Evolutionary conservation across 2,329 filamentous ascomycete species (phyloP).

Genomic region (Leptographium radiaticola): DNA sequence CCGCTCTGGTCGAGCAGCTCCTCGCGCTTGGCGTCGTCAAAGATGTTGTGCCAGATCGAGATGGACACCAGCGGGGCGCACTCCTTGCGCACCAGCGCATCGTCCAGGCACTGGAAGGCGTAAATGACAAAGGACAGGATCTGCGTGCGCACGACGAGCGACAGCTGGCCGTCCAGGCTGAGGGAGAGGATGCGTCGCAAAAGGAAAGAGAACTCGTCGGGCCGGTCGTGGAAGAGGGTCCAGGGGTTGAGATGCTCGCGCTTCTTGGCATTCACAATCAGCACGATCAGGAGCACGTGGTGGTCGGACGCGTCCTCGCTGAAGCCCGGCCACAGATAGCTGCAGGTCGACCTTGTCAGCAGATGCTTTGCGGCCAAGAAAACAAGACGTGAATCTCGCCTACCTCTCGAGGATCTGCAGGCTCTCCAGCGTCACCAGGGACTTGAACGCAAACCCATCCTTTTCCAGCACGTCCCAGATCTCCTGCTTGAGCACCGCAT

Average conservation of each 20-base stretch:
- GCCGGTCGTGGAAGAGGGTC: slow-evolving; percentile 66
- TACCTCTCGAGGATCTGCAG: slow-evolving; percentile 80
- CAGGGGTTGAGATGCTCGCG: slow-evolving; percentile 79
- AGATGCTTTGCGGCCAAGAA: neutral
- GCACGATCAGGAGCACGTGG: slow-evolving; percentile 74
- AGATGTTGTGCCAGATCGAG: slow-evolving; percentile 87
- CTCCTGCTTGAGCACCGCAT: slow-evolving; percentile 71
- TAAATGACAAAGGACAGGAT: slow-evolving; percentile 83
- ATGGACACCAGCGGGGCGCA: slow-evolving; percentile 93
- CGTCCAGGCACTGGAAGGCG: slow-evolving; percentile 90
- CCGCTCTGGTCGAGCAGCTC: slow-evolving; percentile 55
- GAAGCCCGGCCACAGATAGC: slow-evolving; percentile 92
- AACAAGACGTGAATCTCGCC: slow-evolving; percentile 8
- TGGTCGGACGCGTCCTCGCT: slow-evolving; percentile 79
- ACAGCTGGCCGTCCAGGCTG: slow-evolving; percentile 58
- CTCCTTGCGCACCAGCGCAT: slow-evolving; percentile 79
- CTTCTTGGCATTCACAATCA: slow-evolving; percentile 80
- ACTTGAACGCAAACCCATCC: slow-evolving; percentile 63
- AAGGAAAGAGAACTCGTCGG: slow-evolving; percentile 73
- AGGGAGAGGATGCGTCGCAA: slow-evolving; percentile 86
- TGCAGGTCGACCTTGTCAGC: slow-evolving; percentile 18
- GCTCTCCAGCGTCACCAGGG: slow-evolving; percentile 74
- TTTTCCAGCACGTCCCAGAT: slow-evolving; percentile 84
- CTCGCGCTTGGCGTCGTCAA: slow-evolving; percentile 63
- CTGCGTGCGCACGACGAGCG: slow-evolving; percentile 57